phyloP scores from a whole-genome alignment of 2,329 filamentous ascomycete genomes.

The Cucurbitaria berberidis region DNA sequence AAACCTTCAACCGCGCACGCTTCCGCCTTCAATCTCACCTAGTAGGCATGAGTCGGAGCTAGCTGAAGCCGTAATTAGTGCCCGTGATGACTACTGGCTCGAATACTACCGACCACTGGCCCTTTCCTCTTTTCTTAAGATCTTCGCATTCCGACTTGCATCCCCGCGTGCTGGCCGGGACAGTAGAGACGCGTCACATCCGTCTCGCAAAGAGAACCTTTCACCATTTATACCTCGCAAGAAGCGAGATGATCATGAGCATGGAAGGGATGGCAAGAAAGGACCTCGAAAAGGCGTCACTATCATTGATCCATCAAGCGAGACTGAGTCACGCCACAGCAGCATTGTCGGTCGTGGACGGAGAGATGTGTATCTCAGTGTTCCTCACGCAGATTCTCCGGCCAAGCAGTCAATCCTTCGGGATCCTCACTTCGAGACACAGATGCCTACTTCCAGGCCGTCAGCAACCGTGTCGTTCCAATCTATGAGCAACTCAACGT shows the following conservation, averaged over 20 bases:
- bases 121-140: conserved; percentile 86
- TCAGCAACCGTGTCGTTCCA: conserved; percentile 24
- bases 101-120: conserved; percentile 93
- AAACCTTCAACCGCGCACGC: conserved; percentile 67
- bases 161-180: conserved; percentile 77
- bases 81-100: conserved; percentile 93
- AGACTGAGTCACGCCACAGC: conserved; percentile 34
- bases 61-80: conserved; percentile 53
- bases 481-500: conserved; percentile 36
- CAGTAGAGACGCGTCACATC: conserved; percentile 74
- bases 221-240: conserved; percentile 84
- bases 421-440: conserved; percentile 46
- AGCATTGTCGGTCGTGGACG: conserved; percentile 27
- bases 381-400: conserved; percentile 43
- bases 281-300: conserved; percentile 70
- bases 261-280: conserved; percentile 68
- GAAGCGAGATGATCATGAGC: conserved; percentile 53
- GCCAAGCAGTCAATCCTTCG: conserved; percentile 53
- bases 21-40: conserved; percentile 60
- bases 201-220: conserved; percentile 78
- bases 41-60: conserved; percentile 34
- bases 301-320: conserved; percentile 66
- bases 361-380: conserved; percentile 28
- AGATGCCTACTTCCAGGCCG: conserved; percentile 27
- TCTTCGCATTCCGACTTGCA: conserved; percentile 92